Conservation (phyloP, 108 stramenopile genomes). For the Discostella pseudostelligera region DNA sequence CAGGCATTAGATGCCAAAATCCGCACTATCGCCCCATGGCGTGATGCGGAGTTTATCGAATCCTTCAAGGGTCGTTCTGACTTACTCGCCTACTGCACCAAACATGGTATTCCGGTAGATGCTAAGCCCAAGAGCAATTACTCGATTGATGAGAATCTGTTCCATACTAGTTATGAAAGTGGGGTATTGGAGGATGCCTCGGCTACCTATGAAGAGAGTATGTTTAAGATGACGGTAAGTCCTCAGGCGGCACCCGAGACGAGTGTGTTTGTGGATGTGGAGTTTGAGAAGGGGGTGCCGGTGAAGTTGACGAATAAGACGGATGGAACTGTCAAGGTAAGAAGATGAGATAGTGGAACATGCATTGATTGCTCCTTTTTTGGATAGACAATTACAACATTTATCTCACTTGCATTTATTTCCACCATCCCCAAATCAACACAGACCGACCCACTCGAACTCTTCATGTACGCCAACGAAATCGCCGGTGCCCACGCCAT, state of each 20-base stretch:
- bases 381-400: too few relatives aligned
- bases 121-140: constrained; percentile 95
- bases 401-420: too few relatives aligned
- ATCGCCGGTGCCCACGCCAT: constrained; percentile 96
- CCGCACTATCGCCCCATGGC: constrained; percentile 96
- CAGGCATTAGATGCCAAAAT: constrained; percentile 94
- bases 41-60: constrained; percentile 94
- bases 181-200: constrained; percentile 93
- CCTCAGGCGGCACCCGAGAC: constrained; percentile 88
- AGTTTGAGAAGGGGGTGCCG: constrained; percentile 93
- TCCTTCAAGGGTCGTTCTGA: constrained; percentile 93
- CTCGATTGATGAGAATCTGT: constrained; percentile 98
- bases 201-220: constrained; percentile 77
- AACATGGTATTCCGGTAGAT: constrained; percentile 95
- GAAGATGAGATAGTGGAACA: too few relatives aligned
- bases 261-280: constrained; percentile 76
- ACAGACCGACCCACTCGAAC: constrained; percentile 88
- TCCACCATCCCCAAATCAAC: not conserved
- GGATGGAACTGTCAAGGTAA: constrained; percentile 79
- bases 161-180: constrained; percentile 97
- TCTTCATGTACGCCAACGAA: constrained; percentile 96
- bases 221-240: constrained; percentile 94
- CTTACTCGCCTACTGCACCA: constrained; percentile 94
- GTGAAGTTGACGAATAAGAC: constrained; percentile 91
- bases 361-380: too few relatives aligned